Evolutionary conservation across 345 rosid genomes (phyloP), one percentile per base, ranked within the genome.

Genomic region (Populus euphratica): DNA sequence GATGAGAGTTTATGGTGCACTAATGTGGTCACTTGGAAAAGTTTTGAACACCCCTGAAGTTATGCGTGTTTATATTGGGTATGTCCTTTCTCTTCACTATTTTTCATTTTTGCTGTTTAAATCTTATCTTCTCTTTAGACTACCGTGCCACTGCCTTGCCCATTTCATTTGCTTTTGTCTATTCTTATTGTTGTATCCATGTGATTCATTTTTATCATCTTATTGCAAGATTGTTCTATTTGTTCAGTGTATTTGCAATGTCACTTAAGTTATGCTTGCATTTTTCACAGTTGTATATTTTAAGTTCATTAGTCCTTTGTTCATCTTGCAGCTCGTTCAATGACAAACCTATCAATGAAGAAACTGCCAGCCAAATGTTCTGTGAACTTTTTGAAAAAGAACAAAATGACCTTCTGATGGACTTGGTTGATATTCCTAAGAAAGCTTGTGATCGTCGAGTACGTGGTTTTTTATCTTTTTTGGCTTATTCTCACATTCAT

Each of bases 271-370:
- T 43, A 41, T 31, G n/a, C n/a, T 31, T 36, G 27, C 7, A 23
- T 68, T 68, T 50, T 31, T 54, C 39, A 35, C 3, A 25, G 54
- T 1, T 68, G 29, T 44, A 8, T 35, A 25, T n/a, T 50, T 65
- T 18, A 33, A 49, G 39, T 23, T 69, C 0, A 5, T 5, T 39
- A 1, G 31, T 41, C 23, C 33, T 71, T n/a, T 64, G 65, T 49
- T 71, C 64, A n/a, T 39, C 80, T 79, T 72, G 78, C 90, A 95
- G 99, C n/a, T 95, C 99, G 5, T 95, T 93, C 84, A 92, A 91
- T 83, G 99, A 93, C 85, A 93, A 93, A 82, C 96, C 96, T 23
- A 90, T 92, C 74, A 89, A 88, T 62, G 94, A 90, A 76, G 88
- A 82, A 77, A 86, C 82, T 5, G 86, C 86, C 52, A 97, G 97